Percentiles rank a stretch among this genome's conserved stretches.
Evolutionary conservation across 495 filamentous ascomycete species (phyloP).

Genomic region (Bryoglossum gracile): DNA sequence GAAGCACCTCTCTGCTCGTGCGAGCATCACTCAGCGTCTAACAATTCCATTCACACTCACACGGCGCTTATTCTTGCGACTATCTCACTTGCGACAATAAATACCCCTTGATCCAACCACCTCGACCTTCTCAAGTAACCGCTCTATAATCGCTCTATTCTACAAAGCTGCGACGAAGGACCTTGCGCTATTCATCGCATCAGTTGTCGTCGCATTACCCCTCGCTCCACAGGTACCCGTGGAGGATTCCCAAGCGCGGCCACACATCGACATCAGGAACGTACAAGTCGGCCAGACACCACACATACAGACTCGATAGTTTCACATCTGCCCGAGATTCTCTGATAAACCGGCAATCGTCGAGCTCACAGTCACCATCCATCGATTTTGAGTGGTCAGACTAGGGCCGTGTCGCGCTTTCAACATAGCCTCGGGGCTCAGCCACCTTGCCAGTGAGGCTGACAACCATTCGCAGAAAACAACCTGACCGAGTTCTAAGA

Average conservation of each 20-base stretch:
- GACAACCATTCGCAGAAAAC: constrained; percentile 6
- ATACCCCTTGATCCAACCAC: no score
- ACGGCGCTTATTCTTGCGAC: no score
- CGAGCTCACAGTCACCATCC: constrained; percentile 1
- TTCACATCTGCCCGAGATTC: constrained; percentile 3
- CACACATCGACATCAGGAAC: constrained; percentile 8
- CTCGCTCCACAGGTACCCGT: background rate
- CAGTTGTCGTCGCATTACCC: background rate
- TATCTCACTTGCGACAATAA: no score
- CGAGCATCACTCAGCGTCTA: no score
- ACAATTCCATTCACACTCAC: no score
- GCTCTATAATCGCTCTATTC: no score
- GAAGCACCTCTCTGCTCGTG: no score
- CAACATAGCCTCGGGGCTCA: constrained; percentile 25
- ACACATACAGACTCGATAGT: constrained; percentile 3
- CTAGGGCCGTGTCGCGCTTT: constrained; percentile 16
- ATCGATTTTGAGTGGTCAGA: constrained; percentile 5
- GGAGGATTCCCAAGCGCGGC: background rate
- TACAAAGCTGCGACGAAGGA: no score
- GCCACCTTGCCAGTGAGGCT: constrained; percentile 23
- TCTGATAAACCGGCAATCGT: background rate
- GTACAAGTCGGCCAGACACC: constrained; percentile 14
- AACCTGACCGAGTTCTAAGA: constrained; percentile 24
- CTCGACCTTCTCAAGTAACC: no score
- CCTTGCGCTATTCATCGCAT: background rate